Conservation (phyloP, 164 flowering plant species). For the Stephania japonica region DNA sequence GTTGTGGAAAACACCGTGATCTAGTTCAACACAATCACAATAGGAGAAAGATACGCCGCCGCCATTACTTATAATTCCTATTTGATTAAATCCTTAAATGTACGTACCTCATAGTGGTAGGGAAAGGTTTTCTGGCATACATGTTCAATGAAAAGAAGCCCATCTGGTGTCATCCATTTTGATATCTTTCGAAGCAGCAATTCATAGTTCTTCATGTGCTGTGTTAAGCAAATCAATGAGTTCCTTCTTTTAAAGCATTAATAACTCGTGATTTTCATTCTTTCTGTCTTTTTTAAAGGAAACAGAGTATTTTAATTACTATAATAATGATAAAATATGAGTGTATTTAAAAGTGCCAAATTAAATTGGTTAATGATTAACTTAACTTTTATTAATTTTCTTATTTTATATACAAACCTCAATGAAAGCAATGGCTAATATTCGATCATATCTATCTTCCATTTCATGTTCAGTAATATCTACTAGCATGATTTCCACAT, state of each 20-base stretch:
- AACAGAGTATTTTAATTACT: too few species aligned
- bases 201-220: constrained; percentile 8
- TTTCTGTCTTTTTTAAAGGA: too few species aligned
- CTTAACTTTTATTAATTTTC: too few species aligned
- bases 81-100: too few species aligned
- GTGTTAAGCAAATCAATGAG: too few species aligned
- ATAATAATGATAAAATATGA: too few species aligned
- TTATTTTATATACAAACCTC: background rate
- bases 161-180: constrained; percentile 8
- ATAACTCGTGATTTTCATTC: background rate
- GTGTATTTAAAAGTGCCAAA: background rate
- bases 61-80: too few species aligned
- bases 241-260: too few species aligned
- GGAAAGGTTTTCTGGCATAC: constrained; percentile 4
- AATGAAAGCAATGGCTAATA: background rate
- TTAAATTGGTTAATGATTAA: too few species aligned
- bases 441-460: constrained; percentile 4
- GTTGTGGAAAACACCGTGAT: too few species aligned
- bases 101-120: constrained; percentile 2
- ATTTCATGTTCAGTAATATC: constrained; percentile 9
- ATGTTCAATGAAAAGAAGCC: constrained; percentile 4
- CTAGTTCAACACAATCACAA: too few species aligned
- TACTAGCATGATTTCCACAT: constrained; percentile 10
- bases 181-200: constrained; percentile 9
- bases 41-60: too few species aligned